A percentile compares a stretch with the other conserved stretches of the same genome.
These are phyloP conservation scores for Candida neerlandica DNA, from an alignment of 1,139 yeast genomes.

Conservation along the genomic window DNA sequence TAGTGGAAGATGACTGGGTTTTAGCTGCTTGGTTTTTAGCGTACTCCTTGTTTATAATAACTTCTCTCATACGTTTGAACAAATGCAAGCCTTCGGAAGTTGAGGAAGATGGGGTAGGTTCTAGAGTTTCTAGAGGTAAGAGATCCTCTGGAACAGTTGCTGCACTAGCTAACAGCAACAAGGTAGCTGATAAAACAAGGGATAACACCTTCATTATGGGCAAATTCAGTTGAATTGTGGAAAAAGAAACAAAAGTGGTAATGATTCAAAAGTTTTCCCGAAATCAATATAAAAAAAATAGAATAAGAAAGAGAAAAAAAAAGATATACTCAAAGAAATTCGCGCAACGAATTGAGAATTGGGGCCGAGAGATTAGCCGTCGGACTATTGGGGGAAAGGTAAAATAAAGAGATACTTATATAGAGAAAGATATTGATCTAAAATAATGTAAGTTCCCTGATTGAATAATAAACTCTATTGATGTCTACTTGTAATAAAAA, in stretches of 20 bases:
- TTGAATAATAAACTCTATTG: constrained; percentile 20
- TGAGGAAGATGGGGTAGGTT: constrained; percentile 12
- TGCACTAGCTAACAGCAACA: constrained; percentile 12
- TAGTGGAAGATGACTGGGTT: constrained; percentile 17
- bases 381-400: neutral
- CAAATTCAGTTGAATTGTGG: neutral
- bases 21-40: constrained; percentile 27
- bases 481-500: constrained; percentile 10
- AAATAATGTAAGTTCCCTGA: constrained; percentile 12
- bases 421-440: neutral
- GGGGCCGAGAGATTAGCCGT: neutral
- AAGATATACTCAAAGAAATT: neutral
- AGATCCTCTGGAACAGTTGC: constrained; percentile 13
- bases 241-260: neutral
- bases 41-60: constrained; percentile 45
- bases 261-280: neutral
- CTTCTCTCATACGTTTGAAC: constrained; percentile 39
- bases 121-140: constrained; percentile 16
- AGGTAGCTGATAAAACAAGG: constrained; percentile 12
- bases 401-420: too few relatives aligned
- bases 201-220: constrained; percentile 13
- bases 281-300: constrained; percentile 1
- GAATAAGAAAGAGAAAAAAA: neutral
- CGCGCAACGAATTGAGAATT: neutral
- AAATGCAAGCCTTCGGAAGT: constrained; percentile 12